phyloP scores from a whole-genome alignment of 2,329 filamentous ascomycete species.

The Aspergillus sp. region DNA sequence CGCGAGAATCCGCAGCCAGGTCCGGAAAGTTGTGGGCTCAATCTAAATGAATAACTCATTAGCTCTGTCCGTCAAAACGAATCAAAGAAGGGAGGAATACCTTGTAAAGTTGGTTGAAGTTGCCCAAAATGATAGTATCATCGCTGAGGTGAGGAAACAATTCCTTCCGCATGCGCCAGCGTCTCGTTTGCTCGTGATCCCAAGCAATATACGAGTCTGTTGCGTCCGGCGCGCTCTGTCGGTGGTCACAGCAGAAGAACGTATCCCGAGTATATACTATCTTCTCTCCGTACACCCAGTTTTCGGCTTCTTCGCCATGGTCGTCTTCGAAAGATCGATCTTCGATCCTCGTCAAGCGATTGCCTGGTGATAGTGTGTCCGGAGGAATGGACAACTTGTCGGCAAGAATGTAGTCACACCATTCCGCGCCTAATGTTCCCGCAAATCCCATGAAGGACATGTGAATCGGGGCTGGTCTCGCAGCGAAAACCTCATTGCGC shows the following conservation, averaged over 20 bases:
- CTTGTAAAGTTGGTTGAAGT: slow-evolving; percentile 99
- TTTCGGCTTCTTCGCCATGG: slow-evolving; percentile 66
- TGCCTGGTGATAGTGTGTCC: slow-evolving; percentile 75
- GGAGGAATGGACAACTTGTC: slow-evolving; percentile 83
- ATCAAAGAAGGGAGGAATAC: slow-evolving; percentile 44
- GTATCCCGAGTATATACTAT: slow-evolving; percentile 92
- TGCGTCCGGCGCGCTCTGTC: slow-evolving; percentile 78
- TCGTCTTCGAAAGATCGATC: slow-evolving; percentile 65
- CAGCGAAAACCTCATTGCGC: slow-evolving; percentile 96
- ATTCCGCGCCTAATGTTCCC: slow-evolving; percentile 91
- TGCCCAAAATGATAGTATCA: slow-evolving; percentile 86
- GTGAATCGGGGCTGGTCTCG: slow-evolving; percentile 88
- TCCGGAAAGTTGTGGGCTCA: slow-evolving; percentile 92
- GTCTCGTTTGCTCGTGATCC: slow-evolving; percentile 75
- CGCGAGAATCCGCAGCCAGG: slow-evolving; percentile 88
- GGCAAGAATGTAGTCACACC: slow-evolving; percentile 96
- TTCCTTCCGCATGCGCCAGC: slow-evolving; percentile 92
- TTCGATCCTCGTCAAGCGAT: slow-evolving; percentile 70
- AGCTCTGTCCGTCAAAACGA: not conserved
- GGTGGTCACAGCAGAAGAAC: slow-evolving; percentile 97
- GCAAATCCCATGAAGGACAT: slow-evolving; percentile 99
- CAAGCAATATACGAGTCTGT: slow-evolving; percentile 69
- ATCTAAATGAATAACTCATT: slow-evolving; percentile 58
- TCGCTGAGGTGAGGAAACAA: slow-evolving; percentile 81
- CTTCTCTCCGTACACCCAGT: slow-evolving; percentile 96